A percentile compares a stretch with the other conserved stretches of the same genome.
Conservation (phyloP, 176 grass and related monocot genomes). For the Musa itinerans region DNA sequence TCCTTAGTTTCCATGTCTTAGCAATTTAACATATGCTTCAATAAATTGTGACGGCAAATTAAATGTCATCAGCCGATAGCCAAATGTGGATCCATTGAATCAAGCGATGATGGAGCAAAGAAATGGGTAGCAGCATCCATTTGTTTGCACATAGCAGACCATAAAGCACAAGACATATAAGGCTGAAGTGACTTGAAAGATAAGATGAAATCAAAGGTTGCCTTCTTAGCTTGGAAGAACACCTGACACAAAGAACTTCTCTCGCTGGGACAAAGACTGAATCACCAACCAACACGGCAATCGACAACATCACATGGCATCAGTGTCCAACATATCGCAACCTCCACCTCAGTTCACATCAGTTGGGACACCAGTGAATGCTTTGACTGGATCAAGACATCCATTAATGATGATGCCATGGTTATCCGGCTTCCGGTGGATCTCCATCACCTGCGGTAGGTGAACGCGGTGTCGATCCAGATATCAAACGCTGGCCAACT, state of each 20-base stretch:
- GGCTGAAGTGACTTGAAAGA: conserved; percentile 9
- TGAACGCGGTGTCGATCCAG: not conserved
- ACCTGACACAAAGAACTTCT: too few species aligned
- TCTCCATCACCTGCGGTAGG: not conserved
- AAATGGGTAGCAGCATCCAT: too few species aligned
- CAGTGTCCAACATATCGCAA: too few species aligned
- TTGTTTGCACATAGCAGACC: not conserved
- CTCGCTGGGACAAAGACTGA: not conserved
- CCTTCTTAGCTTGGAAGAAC: conserved; percentile 21
- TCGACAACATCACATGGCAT: not conserved
- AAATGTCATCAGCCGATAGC: not conserved
- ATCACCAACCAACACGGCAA: conserved; percentile 1
- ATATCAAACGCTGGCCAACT: not conserved
- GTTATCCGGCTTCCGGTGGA: too few species aligned
- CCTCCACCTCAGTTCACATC: too few species aligned
- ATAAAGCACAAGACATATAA: not conserved
- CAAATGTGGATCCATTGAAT: not conserved
- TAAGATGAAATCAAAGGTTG: not conserved
- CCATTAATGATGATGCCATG: too few species aligned
- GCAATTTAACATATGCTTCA: too few species aligned
- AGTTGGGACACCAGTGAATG: too few species aligned
- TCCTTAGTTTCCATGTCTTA: too few species aligned
- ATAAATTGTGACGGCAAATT: too few species aligned
- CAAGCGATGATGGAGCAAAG: too few species aligned
- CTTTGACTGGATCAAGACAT: too few species aligned